Evolutionary conservation across 2,329 filamentous ascomycete genomes (phyloP), one percentile per base, ranked within the genome.

Genomic region (Pseudogymnoascus sp.): DNA sequence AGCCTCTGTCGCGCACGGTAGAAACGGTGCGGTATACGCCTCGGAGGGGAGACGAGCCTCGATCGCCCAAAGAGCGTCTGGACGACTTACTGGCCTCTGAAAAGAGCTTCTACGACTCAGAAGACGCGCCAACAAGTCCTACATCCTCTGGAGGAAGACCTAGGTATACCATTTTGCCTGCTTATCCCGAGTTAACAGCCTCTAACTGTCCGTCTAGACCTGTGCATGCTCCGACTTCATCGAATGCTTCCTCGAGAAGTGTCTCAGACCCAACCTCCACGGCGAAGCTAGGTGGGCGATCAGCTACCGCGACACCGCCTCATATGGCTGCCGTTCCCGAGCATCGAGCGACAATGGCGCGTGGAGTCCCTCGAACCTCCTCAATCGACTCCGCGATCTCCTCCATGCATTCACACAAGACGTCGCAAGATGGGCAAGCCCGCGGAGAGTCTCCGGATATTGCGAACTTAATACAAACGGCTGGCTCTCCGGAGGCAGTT

Each of bases 311-410:
- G 63, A 65, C 63, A 42, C 63, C 63, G 66, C 65, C 64, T 60
- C 60, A 66, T 13, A 71, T 72, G 69, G 68, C 70, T 58, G 64
- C 67, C 42, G 64, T 70, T 41, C 64, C 58, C 10, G 51, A 67
- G 61, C 69, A 72, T 64, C 64, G 69, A 58, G 63, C 63, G 9
- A 68, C 70, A 35, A 70, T 73, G 68, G 67, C 66, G 41, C 66
- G 70, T 58, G 65, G 64, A 61, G 66, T 71, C 78, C 84, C 87
- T 62, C 86, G 92, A 69, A 96, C 89, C 62, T 89, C 90, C 3
- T 97, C 93, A 9, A 93, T 96, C 70, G 93, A 97, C 74, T 97
- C 92, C 9, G 89, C 90, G n/a, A 88, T 95, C 55, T 96, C 93
- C 2, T 84, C 85, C 8, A 81, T 90, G 2, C 79, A 84, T 62